Evolutionary conservation across 805 yeast species (phyloP).

Genomic region (Saccharomycopsis javanensis): DNA sequence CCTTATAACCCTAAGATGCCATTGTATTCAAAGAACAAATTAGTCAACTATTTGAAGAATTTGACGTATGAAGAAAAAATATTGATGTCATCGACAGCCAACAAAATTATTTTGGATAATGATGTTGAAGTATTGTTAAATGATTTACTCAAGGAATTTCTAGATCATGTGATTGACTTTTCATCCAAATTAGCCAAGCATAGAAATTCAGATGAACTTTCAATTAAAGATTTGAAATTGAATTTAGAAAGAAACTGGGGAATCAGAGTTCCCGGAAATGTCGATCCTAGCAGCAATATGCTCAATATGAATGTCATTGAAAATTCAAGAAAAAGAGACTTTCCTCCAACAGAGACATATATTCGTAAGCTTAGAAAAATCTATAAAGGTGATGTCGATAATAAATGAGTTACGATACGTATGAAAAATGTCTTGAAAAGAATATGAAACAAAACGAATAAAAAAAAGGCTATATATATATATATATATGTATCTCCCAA

Average conservation of each 20-base stretch:
- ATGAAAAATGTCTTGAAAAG: too few species aligned
- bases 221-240: constrained; percentile 13
- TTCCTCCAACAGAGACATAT: constrained; percentile 16
- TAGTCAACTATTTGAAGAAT: constrained; percentile 12
- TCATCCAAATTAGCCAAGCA: constrained; percentile 16
- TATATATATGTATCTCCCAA: too few species aligned
- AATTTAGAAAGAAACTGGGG: constrained; percentile 20
- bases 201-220: constrained; percentile 7
- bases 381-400: background rate
- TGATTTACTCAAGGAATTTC: constrained; percentile 17
- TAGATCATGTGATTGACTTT: constrained; percentile 16
- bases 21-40: constrained; percentile 9
- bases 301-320: constrained; percentile 3
- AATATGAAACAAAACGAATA: background rate
- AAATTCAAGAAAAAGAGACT: constrained; percentile 9
- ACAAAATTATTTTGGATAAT: constrained; percentile 14
- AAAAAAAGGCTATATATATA: too few species aligned
- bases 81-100: constrained; percentile 7
- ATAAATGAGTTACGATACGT: too few species aligned
- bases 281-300: constrained; percentile 9
- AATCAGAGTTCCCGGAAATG: constrained; percentile 12
- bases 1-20: constrained; percentile 13
- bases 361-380: constrained; percentile 16
- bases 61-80: constrained; percentile 14
- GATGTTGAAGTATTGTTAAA: constrained; percentile 16